Evolutionary conservation across 768 basidiomycete species (phyloP), one percentile per base, ranked within the genome.

Genomic region (Trametes coccinea): DNA sequence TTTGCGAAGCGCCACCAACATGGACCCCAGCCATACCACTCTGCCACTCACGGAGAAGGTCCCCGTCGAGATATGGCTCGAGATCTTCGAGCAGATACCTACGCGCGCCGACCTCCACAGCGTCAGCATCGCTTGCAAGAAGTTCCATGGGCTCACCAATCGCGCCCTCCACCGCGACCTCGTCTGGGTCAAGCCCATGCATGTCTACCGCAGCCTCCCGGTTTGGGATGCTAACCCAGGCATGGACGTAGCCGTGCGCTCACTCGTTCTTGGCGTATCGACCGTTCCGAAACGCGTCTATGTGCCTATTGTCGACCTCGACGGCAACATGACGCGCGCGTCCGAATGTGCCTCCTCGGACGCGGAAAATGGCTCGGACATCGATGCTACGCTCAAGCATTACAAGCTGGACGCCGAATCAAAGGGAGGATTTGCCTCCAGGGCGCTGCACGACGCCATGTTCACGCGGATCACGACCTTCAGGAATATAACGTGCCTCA

Each of bases 51-150:
- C 59, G 1, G 63, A 69, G 22, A 57, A 66, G 34, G 53, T 78
- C 33, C 78, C 78, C 2, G 72, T 70, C 44, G 78, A 78, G 43
- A 67, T 78, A 1, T 78, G 77, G 77, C 66, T 78, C 65, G 62
- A 64, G 54, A 72, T 78, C 33, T 78, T 78, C 45, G 77, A 76
- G 39, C 64, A 69, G 6, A 64, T 78, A 34, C 72, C 71, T 45
- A 49, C 60, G 0, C 69, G 74, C 0, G 44, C 39, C n/a, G 74
- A 76, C 64, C 65, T 78, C 50, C 68, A 72, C 39, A 59, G 61
- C 55, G 63, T 78, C 54, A 72, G 76, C 2, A 66, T 70, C 56
- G 62, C 75, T 0, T 73, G 59, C 67, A 73, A 56, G 27, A 69
- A 56, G 17, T 78, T 78, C 66, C 69, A 70, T 46, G 57, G 66